Evolutionary conservation across 176 grass and related monocot species (phyloP), one percentile per base, ranked within the genome.

Genomic region (Eleusine indica): DNA sequence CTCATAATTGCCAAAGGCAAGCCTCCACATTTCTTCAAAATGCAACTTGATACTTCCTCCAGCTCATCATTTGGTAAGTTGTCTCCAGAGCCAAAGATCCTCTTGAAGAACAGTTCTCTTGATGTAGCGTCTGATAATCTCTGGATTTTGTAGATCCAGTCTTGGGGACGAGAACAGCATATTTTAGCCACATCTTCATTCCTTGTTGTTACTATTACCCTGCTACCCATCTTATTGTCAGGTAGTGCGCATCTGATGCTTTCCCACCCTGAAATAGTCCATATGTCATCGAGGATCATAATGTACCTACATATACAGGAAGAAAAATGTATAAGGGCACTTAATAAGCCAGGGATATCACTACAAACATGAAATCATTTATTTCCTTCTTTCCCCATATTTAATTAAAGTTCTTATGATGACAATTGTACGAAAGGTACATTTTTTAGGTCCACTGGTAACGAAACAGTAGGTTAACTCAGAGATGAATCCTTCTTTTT

Each of bases 261-360:
- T 21, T 87, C 79, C 90, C 90, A 92, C 22, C 80, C 60, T 2
- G 70, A 74, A 54, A 54, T 35, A 4, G 53, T 80, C 74, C 74
- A 84, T 61, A 91, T 84, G 25, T 91, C 89, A 81, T 91, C 89
- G 17, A 87, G 73, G 13, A 91, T 79, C 16, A 86, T 71, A 74
- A 86, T 66, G n/a, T 72, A 71, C 58, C 75, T 78, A 43, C 49
- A 56, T 5, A 12, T 53, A 12, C 2, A 80, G 16, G 4, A 10
- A 5, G 25, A 42, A 53, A 52, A 21, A 19, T 3, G 7, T 52
- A 53, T 3, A 25, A 25, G 25, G 25, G 25, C 25, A 25, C 25
- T 25, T 25, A 25, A 25, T 25, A 25, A 25, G 25, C 25, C 7
- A 51, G 22, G 28, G 11, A 66, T 35, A 15, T 66, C 13, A 29